Conservation (phyloP, 805 yeast genomes). For the Kuraishia ogatae region DNA sequence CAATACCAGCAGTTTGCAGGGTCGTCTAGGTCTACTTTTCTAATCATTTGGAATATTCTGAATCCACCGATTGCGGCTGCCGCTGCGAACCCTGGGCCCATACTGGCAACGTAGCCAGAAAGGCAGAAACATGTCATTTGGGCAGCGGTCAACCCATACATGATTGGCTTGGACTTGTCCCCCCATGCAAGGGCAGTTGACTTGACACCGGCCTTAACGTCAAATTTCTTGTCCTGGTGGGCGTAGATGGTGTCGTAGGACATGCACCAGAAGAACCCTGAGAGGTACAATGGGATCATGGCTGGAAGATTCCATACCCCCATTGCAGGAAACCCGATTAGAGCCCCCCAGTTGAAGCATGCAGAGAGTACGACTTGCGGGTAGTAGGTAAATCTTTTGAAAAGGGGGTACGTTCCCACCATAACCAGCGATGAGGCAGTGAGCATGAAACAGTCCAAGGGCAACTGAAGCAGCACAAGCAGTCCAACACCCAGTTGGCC, state of each 20-base stretch:
- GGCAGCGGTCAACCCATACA: conserved; percentile 51
- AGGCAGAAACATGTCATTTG: conserved; percentile 57
- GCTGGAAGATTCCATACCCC: conserved; percentile 72
- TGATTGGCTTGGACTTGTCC: conserved; percentile 58
- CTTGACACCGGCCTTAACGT: conserved; percentile 83
- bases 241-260: conserved; percentile 95
- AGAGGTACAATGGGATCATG: conserved; percentile 67
- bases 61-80: conserved; percentile 63
- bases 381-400: conserved; percentile 90
- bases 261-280: conserved; percentile 90
- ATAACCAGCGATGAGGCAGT: conserved; percentile 77
- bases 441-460: conserved; percentile 70
- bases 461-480: conserved; percentile 62
- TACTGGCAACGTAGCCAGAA: conserved; percentile 68
- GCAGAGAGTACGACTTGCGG: conserved; percentile 81
- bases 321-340: conserved; percentile 94
- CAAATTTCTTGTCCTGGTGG: conserved; percentile 91
- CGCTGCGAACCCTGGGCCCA: conserved; percentile 79
- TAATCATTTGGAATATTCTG: conserved; percentile 62
- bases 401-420: conserved; percentile 83
- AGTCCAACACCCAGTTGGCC: conserved; percentile 72
- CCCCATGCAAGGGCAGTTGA: conserved; percentile 97
- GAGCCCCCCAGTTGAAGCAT: conserved; percentile 91
- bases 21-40: conserved; percentile 65
- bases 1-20: conserved; percentile 79